Base-by-base conservation (phyloP, 2,329 filamentous ascomycete species). In the Berkeleyomyces basicola region DNA sequence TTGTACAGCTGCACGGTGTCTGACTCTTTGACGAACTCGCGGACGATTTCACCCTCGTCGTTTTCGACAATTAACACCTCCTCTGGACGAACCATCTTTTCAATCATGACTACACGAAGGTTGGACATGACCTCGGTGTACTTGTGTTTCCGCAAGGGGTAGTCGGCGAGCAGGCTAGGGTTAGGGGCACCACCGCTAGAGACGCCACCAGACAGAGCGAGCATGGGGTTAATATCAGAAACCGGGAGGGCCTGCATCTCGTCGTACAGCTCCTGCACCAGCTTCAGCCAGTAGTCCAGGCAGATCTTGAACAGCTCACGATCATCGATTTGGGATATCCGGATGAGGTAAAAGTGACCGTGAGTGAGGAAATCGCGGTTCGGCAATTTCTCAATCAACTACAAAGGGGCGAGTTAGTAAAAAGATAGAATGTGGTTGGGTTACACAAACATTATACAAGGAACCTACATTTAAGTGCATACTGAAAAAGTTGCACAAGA, bases 251-350 rank as follows among this genome's bases (percentile, higher is more conserved):
- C 83, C 74, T 99, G 93, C 91, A 97, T 96, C 77, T 99, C 93
- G 72, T 99, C 93, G 72, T 97, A 99, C 31, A 99, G 82, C 74
- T 97, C 93, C 70, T 95, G 92, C 5, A 99, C 95, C 59, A 97
- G 81, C 75, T 96, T 97, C 44, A 95, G 93, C 93, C 93, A 99
- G 77, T 99, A 99, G 73, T 99, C 95, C 66, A 99, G 79, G 72
- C 89, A 95, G 70, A 99, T 99, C 80, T 99, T 99, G 83, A 99
- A 99, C 67, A 99, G 96, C 73, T 99, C 93, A 62, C 93, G 86
- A 71, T 99, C 95, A 68, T 99, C 93, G 68, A 99, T 99, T 76
- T 99, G 91, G 58, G 91, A 96, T 73, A 99, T 96, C 66, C 92
- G 86, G 70, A 99, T 96, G 11, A 99, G 84, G 74, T 99, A 99